Base-by-base conservation (phyloP, 768 basidiomycete species). In the Suillus variegatus region DNA sequence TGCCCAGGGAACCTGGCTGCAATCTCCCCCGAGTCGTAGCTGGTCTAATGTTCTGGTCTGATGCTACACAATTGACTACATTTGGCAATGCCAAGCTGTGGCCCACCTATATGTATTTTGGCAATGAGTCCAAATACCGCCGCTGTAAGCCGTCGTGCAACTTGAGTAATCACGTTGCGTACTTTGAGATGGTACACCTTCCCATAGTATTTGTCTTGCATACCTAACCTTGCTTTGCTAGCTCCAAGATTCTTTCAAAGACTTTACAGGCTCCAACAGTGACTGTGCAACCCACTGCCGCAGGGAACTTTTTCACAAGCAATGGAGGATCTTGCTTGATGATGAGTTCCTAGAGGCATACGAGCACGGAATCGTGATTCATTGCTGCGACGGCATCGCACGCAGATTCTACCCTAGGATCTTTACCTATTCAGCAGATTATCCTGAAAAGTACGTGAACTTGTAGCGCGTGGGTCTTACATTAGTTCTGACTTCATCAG, bases 361-460 rank as follows among this genome's bases (percentile, higher is more conserved):
- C 5, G 13, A 61, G 22, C 69, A 71, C 38, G 64, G 70, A 0
- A 68, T 71, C 7, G 64, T 71, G 3, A 67, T 70, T 4, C 25
- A 1, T 13, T 71, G 70, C 40, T 44, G 35, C 16, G 67, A 71
- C 35, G 61, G 64, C 2, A 41, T 71, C 32, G 20, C 4, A 18
- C 43, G 67, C 2, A 32, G 70, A 51, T 57, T 70, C 22, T 70
- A 67, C 25, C 70, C 68, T 1, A 25, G 70, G 9, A 68, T 70
- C 14, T 71, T 70, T 12, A 71, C 64, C 2, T 70, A 70, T 22
- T 67, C 66, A 0, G 70, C 67, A 16, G 70, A 70, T 25, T 70
- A 70, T 61, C 70, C 70, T 0, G 76, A 80, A 51, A 78, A 46
- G 44, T 46, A 22, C 14, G 22, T 44, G 60, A n/a, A 20, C 43